Percentiles rank a stretch among this genome's conserved stretches.
Conservation (phyloP, 1,284 basidiomycete species). For the Limonomyces culmigenus region DNA sequence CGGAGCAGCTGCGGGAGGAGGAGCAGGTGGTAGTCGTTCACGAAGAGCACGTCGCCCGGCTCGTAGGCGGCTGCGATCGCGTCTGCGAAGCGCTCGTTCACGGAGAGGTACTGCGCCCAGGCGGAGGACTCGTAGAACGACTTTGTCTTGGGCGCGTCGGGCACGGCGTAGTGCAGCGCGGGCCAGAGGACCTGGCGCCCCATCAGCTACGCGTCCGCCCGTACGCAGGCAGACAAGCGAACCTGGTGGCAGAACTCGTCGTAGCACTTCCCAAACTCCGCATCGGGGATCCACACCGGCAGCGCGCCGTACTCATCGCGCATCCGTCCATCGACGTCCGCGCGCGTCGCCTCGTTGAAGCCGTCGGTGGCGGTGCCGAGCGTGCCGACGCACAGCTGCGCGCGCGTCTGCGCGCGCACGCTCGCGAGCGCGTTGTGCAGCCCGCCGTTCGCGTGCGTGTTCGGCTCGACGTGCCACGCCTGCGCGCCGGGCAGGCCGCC, state of each 20-base stretch:
- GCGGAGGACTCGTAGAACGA: slow-evolving; percentile 63
- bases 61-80: slow-evolving; percentile 56
- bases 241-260: slow-evolving; percentile 83
- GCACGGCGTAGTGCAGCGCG: slow-evolving; percentile 73
- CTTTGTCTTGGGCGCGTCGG: slow-evolving; percentile 74
- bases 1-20: slow-evolving; percentile 68
- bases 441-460: slow-evolving; percentile 64
- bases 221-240: too few relatives aligned
- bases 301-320: slow-evolving; percentile 35
- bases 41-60: slow-evolving; percentile 69
- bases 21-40: slow-evolving; percentile 80
- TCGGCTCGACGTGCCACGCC: slow-evolving; percentile 43
- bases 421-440: slow-evolving; percentile 65
- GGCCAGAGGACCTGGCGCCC: slow-evolving; percentile 87
- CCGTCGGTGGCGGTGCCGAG: slow-evolving; percentile 51
- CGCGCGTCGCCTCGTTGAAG: slow-evolving; percentile 36
- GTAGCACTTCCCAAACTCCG: slow-evolving; percentile 63
- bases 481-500: too few relatives aligned
- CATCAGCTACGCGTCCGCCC: too few relatives aligned
- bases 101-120: slow-evolving; percentile 65
- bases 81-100: slow-evolving; percentile 75
- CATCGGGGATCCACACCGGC: slow-evolving; percentile 71
- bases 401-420: slow-evolving; percentile 30
- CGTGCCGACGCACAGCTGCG: slow-evolving; percentile 66
- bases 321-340: slow-evolving; percentile 45